Conservation (phyloP, 2,329 filamentous ascomycete species). For the Colletotrichum orchidophilum region DNA sequence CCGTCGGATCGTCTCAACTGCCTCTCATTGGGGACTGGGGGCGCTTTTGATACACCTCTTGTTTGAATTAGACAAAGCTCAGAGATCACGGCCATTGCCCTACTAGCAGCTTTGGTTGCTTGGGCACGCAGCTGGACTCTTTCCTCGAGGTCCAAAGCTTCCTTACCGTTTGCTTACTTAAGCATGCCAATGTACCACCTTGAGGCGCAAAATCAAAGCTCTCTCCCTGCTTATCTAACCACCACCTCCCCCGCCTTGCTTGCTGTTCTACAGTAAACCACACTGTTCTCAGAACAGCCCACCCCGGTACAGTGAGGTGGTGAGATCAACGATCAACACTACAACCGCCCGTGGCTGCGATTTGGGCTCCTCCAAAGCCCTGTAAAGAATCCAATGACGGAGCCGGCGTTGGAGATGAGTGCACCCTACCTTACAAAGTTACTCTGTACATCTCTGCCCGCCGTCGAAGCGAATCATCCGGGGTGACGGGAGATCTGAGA, state of each 20-base stretch:
- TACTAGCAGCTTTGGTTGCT: background rate
- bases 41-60: slow-evolving; percentile 17
- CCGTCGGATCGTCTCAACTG: background rate
- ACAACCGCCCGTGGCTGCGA: background rate
- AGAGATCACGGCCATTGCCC: background rate
- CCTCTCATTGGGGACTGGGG: background rate
- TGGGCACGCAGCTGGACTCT: background rate
- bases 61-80: slow-evolving; percentile 28
- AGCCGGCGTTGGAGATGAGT: background rate
- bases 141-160: background rate
- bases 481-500: background rate
- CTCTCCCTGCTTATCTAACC: background rate
- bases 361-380: background rate
- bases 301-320: background rate
- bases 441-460: background rate
- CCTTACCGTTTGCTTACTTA: background rate
- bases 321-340: slow-evolving; percentile 21
- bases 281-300: slow-evolving; percentile 5
- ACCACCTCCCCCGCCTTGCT: background rate
- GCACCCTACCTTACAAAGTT: background rate
- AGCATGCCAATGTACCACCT: background rate
- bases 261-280: background rate
- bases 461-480: background rate
- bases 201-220: background rate
- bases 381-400: slow-evolving; percentile 14